Percentiles rank a stretch among this genome's conserved stretches.
These are phyloP conservation scores for Syzygium syzygioides DNA, from an alignment of 441 rosid species.

Conservation along the genomic window DNA sequence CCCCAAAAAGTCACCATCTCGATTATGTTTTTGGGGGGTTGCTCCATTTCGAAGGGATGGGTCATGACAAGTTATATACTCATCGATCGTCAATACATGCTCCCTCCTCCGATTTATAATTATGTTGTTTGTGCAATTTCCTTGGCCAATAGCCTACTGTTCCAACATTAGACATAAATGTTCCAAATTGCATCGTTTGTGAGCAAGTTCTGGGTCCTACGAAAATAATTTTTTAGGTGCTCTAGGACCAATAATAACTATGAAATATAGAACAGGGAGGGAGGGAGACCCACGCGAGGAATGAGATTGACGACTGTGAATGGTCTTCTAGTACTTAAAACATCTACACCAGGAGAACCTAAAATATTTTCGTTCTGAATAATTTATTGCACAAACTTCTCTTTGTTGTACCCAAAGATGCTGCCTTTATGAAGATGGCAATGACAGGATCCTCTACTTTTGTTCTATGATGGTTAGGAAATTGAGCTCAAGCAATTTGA, in stretches of 20 bases:
- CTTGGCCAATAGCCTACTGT: neutral
- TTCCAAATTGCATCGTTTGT: neutral
- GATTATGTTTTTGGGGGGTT: no score
- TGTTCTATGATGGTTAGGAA: neutral
- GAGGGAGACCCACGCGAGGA: neutral
- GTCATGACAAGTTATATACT: neutral
- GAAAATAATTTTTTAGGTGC: neutral
- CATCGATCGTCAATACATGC: neutral
- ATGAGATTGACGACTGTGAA: neutral
- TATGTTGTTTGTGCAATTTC: neutral
- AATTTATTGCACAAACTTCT: neutral
- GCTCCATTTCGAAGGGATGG: no score
- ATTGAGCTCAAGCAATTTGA: neutral
- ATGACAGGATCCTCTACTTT: neutral
- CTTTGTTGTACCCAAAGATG: neutral
- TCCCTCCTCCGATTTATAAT: neutral
- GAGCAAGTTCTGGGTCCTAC: neutral
- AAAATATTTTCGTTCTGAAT: neutral
- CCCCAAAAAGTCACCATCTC: no score
- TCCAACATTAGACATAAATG: neutral
- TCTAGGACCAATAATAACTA: neutral
- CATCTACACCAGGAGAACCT: neutral
- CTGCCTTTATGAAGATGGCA: neutral
- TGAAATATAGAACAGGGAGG: neutral
- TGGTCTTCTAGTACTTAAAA: neutral